phyloP scores from a whole-genome alignment of 2,329 filamentous ascomycete species.

The Colletotrichum trifolii region DNA sequence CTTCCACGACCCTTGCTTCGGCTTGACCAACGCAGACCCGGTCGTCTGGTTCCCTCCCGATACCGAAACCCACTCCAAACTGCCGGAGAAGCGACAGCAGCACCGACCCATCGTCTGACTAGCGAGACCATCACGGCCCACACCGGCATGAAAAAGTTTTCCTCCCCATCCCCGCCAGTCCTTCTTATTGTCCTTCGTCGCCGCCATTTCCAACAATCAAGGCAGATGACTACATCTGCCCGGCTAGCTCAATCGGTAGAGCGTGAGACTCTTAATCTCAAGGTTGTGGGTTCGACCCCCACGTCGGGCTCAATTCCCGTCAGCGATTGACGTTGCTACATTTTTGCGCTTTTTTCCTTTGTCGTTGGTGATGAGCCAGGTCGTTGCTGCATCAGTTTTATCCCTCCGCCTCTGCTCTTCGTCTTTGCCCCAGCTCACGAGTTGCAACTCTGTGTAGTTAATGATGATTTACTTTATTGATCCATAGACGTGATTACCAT shows the following conservation, averaged over 20 bases:
- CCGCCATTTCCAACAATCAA: rapidly evolving
- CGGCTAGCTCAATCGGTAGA: constrained; percentile 78
- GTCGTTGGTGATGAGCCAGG: too few species aligned
- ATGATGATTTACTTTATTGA: too few species aligned
- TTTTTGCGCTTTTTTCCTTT: background rate
- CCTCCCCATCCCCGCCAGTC: background rate
- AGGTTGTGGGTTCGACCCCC: constrained; percentile 39
- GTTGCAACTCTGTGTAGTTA: too few species aligned
- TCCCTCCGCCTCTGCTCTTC: too few species aligned
- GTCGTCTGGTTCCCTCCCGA: background rate
- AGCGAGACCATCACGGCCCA: constrained; percentile 11
- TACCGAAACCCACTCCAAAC: background rate
- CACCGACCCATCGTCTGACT: background rate
- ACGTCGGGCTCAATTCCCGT: constrained; percentile 42
- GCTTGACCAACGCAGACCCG: background rate
- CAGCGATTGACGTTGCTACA: constrained; percentile 20
- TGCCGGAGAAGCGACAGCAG: background rate
- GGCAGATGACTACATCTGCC: constrained; percentile 46
- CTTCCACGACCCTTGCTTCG: background rate
- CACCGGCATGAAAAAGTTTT: constrained; percentile 17
- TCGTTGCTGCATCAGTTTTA: too few species aligned
- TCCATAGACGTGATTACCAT: too few species aligned
- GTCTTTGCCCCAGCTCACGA: too few species aligned
- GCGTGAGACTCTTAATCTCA: constrained; percentile 73
- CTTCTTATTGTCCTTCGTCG: background rate